Base-by-base conservation (phyloP, 2,329 filamentous ascomycete species). In the Rhinocladiella mackenziei region DNA sequence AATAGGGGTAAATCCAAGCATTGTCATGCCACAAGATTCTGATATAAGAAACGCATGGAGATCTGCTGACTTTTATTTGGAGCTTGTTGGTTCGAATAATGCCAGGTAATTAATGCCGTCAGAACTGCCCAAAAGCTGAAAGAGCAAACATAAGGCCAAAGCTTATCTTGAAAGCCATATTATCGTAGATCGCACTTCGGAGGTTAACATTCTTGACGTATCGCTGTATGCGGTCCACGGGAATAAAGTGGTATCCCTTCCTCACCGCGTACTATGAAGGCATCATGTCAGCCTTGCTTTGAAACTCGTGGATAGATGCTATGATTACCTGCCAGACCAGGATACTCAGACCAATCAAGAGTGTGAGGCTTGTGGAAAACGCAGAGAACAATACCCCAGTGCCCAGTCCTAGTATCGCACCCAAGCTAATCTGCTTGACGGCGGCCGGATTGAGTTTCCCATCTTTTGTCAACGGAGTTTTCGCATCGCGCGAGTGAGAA, bases 141-240 rank as follows among this genome's bases (percentile, higher is more conserved):
- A 71, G 54, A 13, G 65, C 65, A 65, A 72, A 68, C 39, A 67
- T 67, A 2, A 58, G 54, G 7, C 68, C 69, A 50, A 72, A 72
- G 42, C 65, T 72, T 17, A 68, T 57, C 59, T 72, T 72, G 52
- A 72, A 70, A 1, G 68, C 66, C 29, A 65, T 53, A 54, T 71
- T 60, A 45, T 65, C 56, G 25, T 61, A 61, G 38, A 70, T 55
- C 1, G 63, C 60, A 22, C 58, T 61, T 18, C 62, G 59, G 18
- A 72, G 28, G 52, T 71, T 59, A 20, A 67, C 60, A 4, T 57
- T 60, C 56, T 66, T 69, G 32, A 70, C 58, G 45, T 65, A 65
- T 45, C 60, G 62, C 45, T 71, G 67, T 33, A 72, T 30, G 11
- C 61, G 60, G 18, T 65, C 53, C 8, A 67, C 45, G 3, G 69